phyloP scores from a whole-genome alignment of 495 filamentous ascomycete genomes.

The Talaromyces adpressus region DNA sequence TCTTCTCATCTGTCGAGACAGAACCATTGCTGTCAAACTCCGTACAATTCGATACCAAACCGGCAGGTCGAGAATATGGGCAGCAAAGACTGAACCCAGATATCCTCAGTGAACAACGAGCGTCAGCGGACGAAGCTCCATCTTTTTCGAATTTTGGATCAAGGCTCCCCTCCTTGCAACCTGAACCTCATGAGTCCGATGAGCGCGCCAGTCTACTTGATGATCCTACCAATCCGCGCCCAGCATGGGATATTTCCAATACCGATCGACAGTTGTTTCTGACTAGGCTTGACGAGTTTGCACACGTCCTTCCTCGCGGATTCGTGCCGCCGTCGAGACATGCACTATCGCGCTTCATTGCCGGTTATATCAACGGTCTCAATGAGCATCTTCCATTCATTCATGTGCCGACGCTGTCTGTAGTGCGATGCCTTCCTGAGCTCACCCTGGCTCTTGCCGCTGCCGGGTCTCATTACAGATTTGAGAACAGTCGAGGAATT shows the following conservation, averaged over 20 bases:
- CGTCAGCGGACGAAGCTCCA: conserved; percentile 31
- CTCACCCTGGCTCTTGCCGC: conserved; percentile 41
- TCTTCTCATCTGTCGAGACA: conserved; percentile 37
- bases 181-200: conserved; percentile 52
- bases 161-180: conserved; percentile 59
- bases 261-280: conserved; percentile 56
- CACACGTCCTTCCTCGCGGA: conserved; percentile 55
- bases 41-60: conserved; percentile 34
- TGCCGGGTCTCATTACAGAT: conserved; percentile 48
- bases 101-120: conserved; percentile 30
- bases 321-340: conserved; percentile 53
- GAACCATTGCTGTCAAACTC: conserved; percentile 33
- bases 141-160: conserved; percentile 62
- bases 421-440: conserved; percentile 37
- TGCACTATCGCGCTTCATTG: conserved; percentile 39
- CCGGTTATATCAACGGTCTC: conserved; percentile 42
- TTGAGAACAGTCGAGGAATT: conserved; percentile 59
- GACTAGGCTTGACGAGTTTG: conserved; percentile 58
- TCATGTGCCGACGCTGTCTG: conserved; percentile 41
- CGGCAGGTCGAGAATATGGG: conserved; percentile 22
- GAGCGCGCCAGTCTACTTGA: conserved; percentile 42
- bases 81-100: conserved; percentile 29
- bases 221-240: conserved; percentile 30
- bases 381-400: conserved; percentile 46
- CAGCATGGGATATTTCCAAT: conserved; percentile 60